These are phyloP conservation scores for Penicillium bialowiezense DNA, from an alignment of 495 filamentous ascomycete species.

Conservation along the genomic window DNA sequence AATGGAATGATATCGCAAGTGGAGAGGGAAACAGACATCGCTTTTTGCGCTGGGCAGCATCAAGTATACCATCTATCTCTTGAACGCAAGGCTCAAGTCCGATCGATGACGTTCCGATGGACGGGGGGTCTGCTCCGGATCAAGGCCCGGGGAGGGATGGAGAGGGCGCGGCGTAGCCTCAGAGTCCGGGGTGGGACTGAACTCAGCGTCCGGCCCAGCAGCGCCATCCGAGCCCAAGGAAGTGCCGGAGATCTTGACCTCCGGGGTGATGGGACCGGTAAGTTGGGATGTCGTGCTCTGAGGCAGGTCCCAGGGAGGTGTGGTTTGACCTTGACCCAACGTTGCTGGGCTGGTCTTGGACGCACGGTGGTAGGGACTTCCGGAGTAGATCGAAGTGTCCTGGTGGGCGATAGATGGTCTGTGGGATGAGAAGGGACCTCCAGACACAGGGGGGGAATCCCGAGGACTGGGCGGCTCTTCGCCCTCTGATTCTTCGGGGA, in stretches of 20 bases:
- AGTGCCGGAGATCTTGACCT: slow-evolving; percentile 17
- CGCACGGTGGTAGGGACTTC: slow-evolving; percentile 5
- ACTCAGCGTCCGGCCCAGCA: slow-evolving; percentile 23
- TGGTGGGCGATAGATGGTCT: slow-evolving; percentile 23
- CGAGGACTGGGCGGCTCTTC: slow-evolving; percentile 29
- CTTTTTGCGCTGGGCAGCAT: background rate
- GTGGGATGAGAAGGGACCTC: slow-evolving; percentile 12
- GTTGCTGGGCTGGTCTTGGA: slow-evolving; percentile 2
- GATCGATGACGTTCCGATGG: slow-evolving; percentile 71
- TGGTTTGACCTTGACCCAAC: slow-evolving; percentile 29
- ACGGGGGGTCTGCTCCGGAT: slow-evolving; percentile 68
- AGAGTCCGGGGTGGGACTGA: slow-evolving; percentile 27
- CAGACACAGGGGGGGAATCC: slow-evolving; percentile 16
- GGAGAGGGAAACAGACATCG: background rate
- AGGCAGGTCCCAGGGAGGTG: slow-evolving; percentile 29
- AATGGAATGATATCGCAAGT: slow-evolving; percentile 4
- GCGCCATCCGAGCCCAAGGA: slow-evolving; percentile 7
- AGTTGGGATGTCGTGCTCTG: background rate
- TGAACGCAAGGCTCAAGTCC: slow-evolving; percentile 9
- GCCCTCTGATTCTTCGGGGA: slow-evolving; percentile 36
- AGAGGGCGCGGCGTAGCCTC: slow-evolving; percentile 41
- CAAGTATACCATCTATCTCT: slow-evolving; percentile 7
- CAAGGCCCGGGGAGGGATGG: slow-evolving; percentile 29
- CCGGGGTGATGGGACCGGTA: slow-evolving; percentile 26
- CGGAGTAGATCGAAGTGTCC: slow-evolving; percentile 25